Percentiles rank a stretch among this genome's conserved stretches.
phyloP scores from a whole-genome alignment of 768 basidiomycete species.

The Boletus rubescentipes region DNA sequence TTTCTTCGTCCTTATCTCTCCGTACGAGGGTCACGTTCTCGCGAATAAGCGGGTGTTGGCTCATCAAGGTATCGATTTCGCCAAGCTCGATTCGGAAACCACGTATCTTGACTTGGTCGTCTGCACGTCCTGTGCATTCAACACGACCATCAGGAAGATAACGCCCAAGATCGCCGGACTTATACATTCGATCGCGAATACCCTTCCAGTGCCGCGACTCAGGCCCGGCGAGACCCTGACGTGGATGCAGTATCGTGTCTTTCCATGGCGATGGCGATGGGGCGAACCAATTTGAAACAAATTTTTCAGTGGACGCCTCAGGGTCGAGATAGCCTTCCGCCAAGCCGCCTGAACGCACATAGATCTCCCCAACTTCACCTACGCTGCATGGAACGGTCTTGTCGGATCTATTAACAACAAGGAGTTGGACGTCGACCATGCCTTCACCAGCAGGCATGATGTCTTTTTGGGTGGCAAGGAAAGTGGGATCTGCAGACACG shows the following conservation, averaged over 20 bases:
- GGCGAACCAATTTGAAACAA: conserved; percentile 92
- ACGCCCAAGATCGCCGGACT: conserved; percentile 93
- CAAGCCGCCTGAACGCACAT: conserved; percentile 93
- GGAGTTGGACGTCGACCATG: conserved; percentile 96
- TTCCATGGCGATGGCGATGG: conserved; percentile 44
- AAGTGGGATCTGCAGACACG: conserved; percentile 79
- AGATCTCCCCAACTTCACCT: conserved; percentile 98
- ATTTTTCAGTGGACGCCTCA: conserved; percentile 84
- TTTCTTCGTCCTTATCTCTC: conserved; percentile 98
- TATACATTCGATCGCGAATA: conserved; percentile 95
- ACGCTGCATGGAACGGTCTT: conserved; percentile 83
- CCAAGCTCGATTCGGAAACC: conserved; percentile 98
- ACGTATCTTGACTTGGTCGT: conserved; percentile 99
- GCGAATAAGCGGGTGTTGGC: conserved; percentile 88
- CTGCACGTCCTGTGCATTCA: conserved; percentile 95
- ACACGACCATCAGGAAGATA: conserved; percentile 91
- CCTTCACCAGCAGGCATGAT: conserved; percentile 97
- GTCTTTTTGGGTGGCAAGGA: conserved; percentile 92
- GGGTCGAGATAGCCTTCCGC: conserved; percentile 93
- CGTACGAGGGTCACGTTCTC: conserved; percentile 98
- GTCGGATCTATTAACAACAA: conserved; percentile 92
- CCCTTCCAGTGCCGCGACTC: conserved; percentile 91
- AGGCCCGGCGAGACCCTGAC: conserved; percentile 53
- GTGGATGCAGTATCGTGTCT: conserved; percentile 74
- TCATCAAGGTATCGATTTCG: conserved; percentile 95